These are phyloP conservation scores for Lactarius indigo DNA, from an alignment of 768 basidiomycete genomes.

Conservation along the genomic window DNA sequence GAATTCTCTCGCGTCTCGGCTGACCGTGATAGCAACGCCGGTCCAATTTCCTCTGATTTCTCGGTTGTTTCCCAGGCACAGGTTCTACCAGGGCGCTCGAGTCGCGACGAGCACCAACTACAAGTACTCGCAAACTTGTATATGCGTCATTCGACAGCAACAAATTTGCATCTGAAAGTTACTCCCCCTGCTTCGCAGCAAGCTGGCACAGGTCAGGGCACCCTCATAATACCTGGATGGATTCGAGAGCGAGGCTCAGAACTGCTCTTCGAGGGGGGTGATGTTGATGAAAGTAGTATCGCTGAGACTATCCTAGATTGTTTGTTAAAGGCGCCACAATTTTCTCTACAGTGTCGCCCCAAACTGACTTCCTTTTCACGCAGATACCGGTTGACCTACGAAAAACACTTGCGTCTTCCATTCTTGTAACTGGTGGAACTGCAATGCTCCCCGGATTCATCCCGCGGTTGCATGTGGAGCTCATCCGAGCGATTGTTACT, in stretches of 20 bases:
- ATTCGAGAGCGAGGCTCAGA: slow-evolving; percentile 89
- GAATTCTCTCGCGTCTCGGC: slow-evolving; percentile 53
- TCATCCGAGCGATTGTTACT: slow-evolving; percentile 57
- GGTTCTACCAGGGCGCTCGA: slow-evolving; percentile 30
- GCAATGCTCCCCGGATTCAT: slow-evolving; percentile 92
- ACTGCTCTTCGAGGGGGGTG: slow-evolving; percentile 84
- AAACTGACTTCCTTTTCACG: slow-evolving; percentile 13
- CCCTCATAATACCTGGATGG: slow-evolving; percentile 90
- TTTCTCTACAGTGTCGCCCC: neutral
- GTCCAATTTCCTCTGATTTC: slow-evolving; percentile 54
- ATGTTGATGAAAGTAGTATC: slow-evolving; percentile 82
- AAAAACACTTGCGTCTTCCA: slow-evolving; percentile 74
- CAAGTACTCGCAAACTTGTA: slow-evolving; percentile 71
- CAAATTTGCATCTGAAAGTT: slow-evolving; percentile 66
- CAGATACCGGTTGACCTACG: slow-evolving; percentile 91
- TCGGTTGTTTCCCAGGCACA: slow-evolving; percentile 49
- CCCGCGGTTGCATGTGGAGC: slow-evolving; percentile 76
- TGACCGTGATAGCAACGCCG: slow-evolving; percentile 44
- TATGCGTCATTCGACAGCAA: slow-evolving; percentile 72
- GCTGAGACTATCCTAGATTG: slow-evolving; percentile 79
- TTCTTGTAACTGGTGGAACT: slow-evolving; percentile 86
- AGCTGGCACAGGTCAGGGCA: slow-evolving; percentile 69
- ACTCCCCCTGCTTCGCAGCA: slow-evolving; percentile 64
- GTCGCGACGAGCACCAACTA: slow-evolving; percentile 48
- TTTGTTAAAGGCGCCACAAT: slow-evolving; percentile 64